A percentile compares a stretch with the other conserved stretches of the same genome.
Evolutionary conservation across 371 early-diverging fungal species (phyloP).

Genomic region (Dichotomocladium elegans): DNA sequence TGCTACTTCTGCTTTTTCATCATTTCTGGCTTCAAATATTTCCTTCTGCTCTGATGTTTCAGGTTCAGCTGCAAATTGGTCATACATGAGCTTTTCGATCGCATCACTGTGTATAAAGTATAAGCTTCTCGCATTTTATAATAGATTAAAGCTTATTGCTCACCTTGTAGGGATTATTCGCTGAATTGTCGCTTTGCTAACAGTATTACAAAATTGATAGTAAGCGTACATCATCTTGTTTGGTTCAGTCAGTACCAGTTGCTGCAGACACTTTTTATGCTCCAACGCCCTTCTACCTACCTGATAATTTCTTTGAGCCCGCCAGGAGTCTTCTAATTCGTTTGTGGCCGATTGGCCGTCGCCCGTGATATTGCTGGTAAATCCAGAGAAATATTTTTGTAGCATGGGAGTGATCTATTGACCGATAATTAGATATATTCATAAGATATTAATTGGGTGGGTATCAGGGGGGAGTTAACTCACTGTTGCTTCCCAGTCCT

Average conservation of each 20-base stretch:
- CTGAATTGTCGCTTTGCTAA: constrained; percentile 52
- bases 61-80: constrained; percentile 32
- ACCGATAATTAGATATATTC: neutral
- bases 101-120: constrained; percentile 33
- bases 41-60: neutral
- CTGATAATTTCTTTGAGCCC: constrained; percentile 42
- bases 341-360: constrained; percentile 15
- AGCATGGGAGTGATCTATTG: constrained; percentile 55
- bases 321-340: constrained; percentile 15
- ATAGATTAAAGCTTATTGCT: neutral
- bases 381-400: constrained; percentile 64
- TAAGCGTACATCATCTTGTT: constrained; percentile 67
- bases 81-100: constrained; percentile 51
- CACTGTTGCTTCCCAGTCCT: constrained; percentile 62
- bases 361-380: constrained; percentile 30
- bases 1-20: neutral
- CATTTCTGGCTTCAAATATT: too few species aligned
- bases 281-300: constrained; percentile 20
- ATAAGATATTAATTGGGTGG: neutral
- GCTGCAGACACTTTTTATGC: too few species aligned
- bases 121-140: neutral
- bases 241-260: too few species aligned
- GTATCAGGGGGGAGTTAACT: constrained; percentile 5
- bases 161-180: constrained; percentile 58
- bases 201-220: constrained; percentile 49